A percentile compares a stretch with the other conserved stretches of the same genome.
Evolutionary conservation across 176 grass and related monocot genomes (phyloP).

Genomic region (Coix lacrymajobi): DNA sequence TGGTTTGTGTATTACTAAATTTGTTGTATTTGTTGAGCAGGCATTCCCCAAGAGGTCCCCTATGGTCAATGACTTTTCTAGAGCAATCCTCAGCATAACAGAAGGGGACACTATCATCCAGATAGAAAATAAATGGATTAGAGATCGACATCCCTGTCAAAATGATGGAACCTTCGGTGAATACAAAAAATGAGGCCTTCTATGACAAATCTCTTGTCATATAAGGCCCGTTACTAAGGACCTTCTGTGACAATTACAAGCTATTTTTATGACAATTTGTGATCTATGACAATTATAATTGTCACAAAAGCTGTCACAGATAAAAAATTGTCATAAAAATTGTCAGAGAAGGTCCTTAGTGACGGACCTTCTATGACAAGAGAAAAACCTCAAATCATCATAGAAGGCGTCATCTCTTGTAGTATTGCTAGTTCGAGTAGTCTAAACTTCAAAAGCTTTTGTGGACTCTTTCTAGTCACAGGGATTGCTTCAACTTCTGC

Average conservation of each 20-base stretch:
- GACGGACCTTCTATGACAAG: no score
- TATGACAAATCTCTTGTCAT: no score
- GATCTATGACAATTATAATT: no score
- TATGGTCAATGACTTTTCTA: conserved; percentile 39
- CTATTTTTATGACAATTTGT: no score
- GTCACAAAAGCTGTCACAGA: no score
- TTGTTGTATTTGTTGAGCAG: conserved; percentile 20
- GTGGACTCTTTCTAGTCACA: conserved; percentile 43
- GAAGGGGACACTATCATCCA: conserved; percentile 28
- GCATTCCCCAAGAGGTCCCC: conserved; percentile 40
- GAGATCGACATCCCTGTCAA: conserved; percentile 19
- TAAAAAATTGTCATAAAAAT: no score
- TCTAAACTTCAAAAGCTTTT: conserved; percentile 45
- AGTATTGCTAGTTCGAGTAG: conserved; percentile 4
- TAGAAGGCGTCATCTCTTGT: no score
- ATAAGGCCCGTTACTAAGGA: no score
- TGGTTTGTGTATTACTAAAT: background rate
- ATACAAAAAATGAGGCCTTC: no score
- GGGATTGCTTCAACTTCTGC: conserved; percentile 30
- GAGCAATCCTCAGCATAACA: conserved; percentile 54
- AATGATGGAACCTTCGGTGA: conserved; percentile 10
- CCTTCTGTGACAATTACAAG: no score
- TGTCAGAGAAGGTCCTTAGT: no score
- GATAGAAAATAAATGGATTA: conserved; percentile 48
- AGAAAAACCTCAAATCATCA: no score